A percentile compares a stretch with the other conserved stretches of the same genome.
phyloP scores from a whole-genome alignment of 352 stramenopile genomes.

The Phytophthora tubulina region DNA sequence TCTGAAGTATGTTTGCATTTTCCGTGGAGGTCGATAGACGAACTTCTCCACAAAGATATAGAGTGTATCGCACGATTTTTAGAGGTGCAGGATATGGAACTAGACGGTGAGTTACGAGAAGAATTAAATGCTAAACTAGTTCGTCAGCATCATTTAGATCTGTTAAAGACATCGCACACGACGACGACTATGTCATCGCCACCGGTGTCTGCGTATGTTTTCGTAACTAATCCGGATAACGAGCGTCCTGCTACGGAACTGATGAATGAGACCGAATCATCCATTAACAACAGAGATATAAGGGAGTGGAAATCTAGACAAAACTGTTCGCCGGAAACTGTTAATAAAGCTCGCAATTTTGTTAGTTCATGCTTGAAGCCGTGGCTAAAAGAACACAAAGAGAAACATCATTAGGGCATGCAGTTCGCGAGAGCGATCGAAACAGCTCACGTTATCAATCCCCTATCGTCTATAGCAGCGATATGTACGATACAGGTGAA shows the following conservation, averaged over 20 bases:
- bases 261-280: background rate
- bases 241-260: background rate
- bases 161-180: background rate
- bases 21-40: background rate
- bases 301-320: conserved; percentile 9
- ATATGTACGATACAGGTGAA: background rate
- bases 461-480: background rate
- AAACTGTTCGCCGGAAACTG: background rate
- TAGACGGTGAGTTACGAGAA: conserved; percentile 7
- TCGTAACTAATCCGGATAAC: conserved; percentile 10
- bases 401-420: background rate
- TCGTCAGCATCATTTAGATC: conserved; percentile 12
- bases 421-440: background rate
- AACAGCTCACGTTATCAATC: background rate
- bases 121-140: conserved; percentile 14
- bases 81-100: background rate
- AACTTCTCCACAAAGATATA: too few relatives aligned
- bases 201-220: conserved; percentile 15
- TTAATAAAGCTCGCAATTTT: conserved; percentile 5
- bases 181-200: background rate
- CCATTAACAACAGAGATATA: background rate
- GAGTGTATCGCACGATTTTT: background rate
- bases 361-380: too few relatives aligned
- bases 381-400: too few relatives aligned
- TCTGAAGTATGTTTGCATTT: conserved; percentile 10